These are phyloP conservation scores for Pseudogymnoascus verrucosus DNA, from an alignment of 2,329 filamentous ascomycete species.

Conservation along the genomic window DNA sequence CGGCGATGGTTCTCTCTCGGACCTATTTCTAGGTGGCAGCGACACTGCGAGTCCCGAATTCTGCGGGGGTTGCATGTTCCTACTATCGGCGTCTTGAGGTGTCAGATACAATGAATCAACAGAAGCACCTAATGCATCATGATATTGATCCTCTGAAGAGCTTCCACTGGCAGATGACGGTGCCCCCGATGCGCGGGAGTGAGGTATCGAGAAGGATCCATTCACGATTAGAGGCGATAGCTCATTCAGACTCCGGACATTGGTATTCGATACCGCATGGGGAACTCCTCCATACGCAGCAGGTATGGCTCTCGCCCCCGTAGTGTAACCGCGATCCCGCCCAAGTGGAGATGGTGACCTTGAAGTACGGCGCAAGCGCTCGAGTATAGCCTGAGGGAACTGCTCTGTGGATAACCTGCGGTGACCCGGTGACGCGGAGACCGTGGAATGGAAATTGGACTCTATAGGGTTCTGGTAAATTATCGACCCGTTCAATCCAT, in stretches of 20 bases:
- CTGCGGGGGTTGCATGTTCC: background rate
- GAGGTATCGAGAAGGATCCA: slow-evolving; percentile 23
- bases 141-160: slow-evolving; percentile 21
- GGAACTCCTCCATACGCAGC: slow-evolving; percentile 17
- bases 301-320: slow-evolving; percentile 21
- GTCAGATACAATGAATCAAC: slow-evolving; percentile 21
- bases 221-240: slow-evolving; percentile 26
- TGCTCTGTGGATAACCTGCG: slow-evolving; percentile 27
- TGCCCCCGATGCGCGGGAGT: slow-evolving; percentile 22
- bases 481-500: slow-evolving; percentile 24
- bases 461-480: slow-evolving; percentile 3
- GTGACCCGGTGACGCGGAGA: slow-evolving; percentile 17
- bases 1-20: background rate
- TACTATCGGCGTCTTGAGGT: background rate
- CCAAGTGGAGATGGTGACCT: slow-evolving; percentile 29
- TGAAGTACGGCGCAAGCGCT: slow-evolving; percentile 25
- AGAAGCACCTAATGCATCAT: slow-evolving; percentile 20
- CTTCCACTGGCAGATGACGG: slow-evolving; percentile 21
- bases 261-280: slow-evolving; percentile 21
- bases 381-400: slow-evolving; percentile 26
- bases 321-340: slow-evolving; percentile 25
- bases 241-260: slow-evolving; percentile 22
- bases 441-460: slow-evolving; percentile 22
- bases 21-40: background rate
- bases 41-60: background rate